Percentiles rank a stretch among this genome's conserved stretches.
Evolutionary conservation across 2,329 filamentous ascomycete genomes (phyloP).

Genomic region (Ilyonectria sp.): DNA sequence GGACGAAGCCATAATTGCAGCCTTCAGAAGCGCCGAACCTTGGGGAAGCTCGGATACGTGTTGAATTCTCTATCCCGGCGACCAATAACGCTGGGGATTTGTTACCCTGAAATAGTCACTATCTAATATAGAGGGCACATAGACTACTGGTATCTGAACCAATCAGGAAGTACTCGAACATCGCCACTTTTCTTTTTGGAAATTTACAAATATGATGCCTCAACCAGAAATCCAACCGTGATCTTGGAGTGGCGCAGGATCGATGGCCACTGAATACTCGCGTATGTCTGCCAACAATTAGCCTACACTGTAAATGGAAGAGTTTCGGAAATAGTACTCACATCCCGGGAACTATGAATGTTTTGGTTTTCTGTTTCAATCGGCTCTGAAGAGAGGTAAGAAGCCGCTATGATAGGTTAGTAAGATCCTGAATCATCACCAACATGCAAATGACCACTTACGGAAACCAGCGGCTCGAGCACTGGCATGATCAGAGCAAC

Average conservation of each 20-base stretch:
- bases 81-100: no score
- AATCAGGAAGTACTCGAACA: no score
- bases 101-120: no score
- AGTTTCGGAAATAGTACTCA: not conserved
- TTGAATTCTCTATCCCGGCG: no score
- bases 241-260: not conserved
- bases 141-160: no score
- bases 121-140: no score
- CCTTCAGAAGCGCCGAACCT: no score
- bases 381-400: not conserved
- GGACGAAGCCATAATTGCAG: no score
- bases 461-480: constrained; percentile 39
- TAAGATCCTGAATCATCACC: not conserved
- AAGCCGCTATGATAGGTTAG: not conserved
- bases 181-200: not conserved
- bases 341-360: constrained; percentile 3
- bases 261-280: not conserved
- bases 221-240: not conserved
- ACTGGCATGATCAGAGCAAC: constrained; percentile 58
- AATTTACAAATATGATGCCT: constrained; percentile 2
- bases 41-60: no score
- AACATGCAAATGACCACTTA: not conserved
- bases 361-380: not conserved
- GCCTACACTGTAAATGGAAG: not conserved
- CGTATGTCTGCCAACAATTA: constrained; percentile 1